Conservation (phyloP, 1,139 yeast genomes). For the Kurtzmaniella quercitrusa region DNA sequence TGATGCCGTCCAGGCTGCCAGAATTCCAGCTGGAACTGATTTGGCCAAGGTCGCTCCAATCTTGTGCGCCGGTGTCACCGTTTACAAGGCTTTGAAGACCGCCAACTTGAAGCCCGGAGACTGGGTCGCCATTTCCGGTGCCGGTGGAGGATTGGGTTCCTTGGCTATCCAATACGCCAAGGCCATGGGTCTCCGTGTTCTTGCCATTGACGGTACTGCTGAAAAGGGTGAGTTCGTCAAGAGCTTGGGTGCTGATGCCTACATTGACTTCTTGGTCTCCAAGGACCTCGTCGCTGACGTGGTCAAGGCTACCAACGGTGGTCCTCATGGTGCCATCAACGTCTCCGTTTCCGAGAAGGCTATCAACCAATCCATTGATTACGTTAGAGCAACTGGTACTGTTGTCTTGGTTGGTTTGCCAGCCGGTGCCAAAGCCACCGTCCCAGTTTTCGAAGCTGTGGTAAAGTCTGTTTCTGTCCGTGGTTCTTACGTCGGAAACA, state of each 20-base stretch:
- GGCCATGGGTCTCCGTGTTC: constrained; percentile 70
- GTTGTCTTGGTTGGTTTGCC: constrained; percentile 75
- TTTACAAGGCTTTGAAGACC: constrained; percentile 72
- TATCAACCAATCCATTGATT: constrained; percentile 56
- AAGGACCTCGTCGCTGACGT: constrained; percentile 57
- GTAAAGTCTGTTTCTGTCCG: constrained; percentile 58
- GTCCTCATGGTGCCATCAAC: constrained; percentile 72
- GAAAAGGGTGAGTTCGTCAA: constrained; percentile 57
- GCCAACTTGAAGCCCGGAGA: constrained; percentile 62
- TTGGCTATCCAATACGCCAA: constrained; percentile 70
- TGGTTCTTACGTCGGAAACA: constrained; percentile 78
- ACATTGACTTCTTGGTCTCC: constrained; percentile 56
- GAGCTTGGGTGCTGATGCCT: constrained; percentile 62
- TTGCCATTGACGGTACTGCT: constrained; percentile 74
- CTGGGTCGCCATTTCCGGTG: constrained; percentile 78
- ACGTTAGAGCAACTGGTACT: constrained; percentile 65
- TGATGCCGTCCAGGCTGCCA: constrained; percentile 82
- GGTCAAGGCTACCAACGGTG: constrained; percentile 63
- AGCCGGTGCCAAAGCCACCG: constrained; percentile 61
- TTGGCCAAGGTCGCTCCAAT: constrained; percentile 75
- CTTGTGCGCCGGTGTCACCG: constrained; percentile 79
- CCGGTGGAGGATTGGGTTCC: constrained; percentile 77
- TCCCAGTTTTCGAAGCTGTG: constrained; percentile 63
- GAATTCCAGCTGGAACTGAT: constrained; percentile 65
- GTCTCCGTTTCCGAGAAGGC: constrained; percentile 71